phyloP scores from a whole-genome alignment of 768 basidiomycete genomes.

The Sarcodon aspratus region DNA sequence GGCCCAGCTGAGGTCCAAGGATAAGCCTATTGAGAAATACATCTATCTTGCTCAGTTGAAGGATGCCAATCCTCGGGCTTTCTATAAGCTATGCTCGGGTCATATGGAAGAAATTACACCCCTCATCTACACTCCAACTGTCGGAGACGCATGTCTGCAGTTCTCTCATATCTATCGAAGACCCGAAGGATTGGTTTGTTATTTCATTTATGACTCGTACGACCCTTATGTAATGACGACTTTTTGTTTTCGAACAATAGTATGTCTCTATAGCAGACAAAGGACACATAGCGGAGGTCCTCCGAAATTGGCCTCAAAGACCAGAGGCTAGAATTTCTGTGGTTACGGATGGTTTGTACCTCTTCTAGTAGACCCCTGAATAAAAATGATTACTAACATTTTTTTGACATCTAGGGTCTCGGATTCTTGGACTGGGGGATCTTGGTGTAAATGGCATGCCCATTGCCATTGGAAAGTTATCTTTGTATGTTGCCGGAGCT shows the following conservation, averaged over 20 bases:
- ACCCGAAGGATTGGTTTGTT: slow-evolving; percentile 56
- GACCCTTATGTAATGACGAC: background rate
- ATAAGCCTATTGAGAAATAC: slow-evolving; percentile 70
- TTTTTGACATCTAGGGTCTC: slow-evolving; percentile 40
- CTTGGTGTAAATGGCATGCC: slow-evolving; percentile 80
- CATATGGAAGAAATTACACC: slow-evolving; percentile 44
- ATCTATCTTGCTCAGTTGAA: slow-evolving; percentile 75
- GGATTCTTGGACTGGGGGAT: slow-evolving; percentile 84
- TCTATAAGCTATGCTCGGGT: slow-evolving; percentile 65
- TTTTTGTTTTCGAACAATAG: slow-evolving; percentile 20
- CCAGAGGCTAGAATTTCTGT: slow-evolving; percentile 81
- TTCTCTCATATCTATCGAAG: slow-evolving; percentile 70
- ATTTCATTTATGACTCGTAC: slow-evolving; percentile 7
- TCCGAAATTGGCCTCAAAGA: slow-evolving; percentile 61
- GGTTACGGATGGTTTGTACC: slow-evolving; percentile 70
- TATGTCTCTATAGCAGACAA: slow-evolving; percentile 77
- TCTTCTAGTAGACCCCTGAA: background rate
- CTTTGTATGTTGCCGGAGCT: slow-evolving; percentile 82
- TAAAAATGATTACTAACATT: slow-evolving; percentile 1
- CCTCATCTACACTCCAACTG: slow-evolving; percentile 86
- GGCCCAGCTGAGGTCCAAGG: slow-evolving; percentile 65
- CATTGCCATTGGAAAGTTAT: slow-evolving; percentile 87
- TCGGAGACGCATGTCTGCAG: slow-evolving; percentile 83
- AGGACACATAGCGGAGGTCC: slow-evolving; percentile 60
- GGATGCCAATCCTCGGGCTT: slow-evolving; percentile 58